These are phyloP conservation scores for Ascoidea tarda DNA, from an alignment of 805 yeast species.

Conservation along the genomic window DNA sequence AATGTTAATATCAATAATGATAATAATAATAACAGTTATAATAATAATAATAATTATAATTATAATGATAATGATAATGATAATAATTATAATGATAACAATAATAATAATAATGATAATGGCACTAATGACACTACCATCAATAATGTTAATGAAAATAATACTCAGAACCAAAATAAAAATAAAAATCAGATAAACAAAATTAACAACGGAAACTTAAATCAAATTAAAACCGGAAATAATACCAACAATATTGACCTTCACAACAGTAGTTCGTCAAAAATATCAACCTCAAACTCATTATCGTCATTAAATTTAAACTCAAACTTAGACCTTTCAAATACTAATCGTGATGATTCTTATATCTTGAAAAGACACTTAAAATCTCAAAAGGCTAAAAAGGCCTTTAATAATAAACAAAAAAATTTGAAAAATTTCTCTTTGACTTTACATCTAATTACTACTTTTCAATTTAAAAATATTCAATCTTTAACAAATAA, in stretches of 20 bases:
- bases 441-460: constrained; percentile 8
- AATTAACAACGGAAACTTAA: too few relatives aligned
- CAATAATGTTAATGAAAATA: too few relatives aligned
- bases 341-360: constrained; percentile 7
- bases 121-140: neutral
- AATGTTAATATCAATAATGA: constrained; percentile 16
- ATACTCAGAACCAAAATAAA: too few relatives aligned
- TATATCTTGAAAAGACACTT: constrained; percentile 5
- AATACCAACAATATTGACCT: too few relatives aligned
- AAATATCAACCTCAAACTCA: too few relatives aligned
- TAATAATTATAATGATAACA: neutral
- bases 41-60: constrained; percentile 8
- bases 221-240: too few relatives aligned
- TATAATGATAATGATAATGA: neutral
- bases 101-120: neutral
- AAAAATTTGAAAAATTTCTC: constrained; percentile 4
- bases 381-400: constrained; percentile 3
- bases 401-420: constrained; percentile 3
- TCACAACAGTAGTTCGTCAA: too few relatives aligned
- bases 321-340: too few relatives aligned
- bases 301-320: too few relatives aligned
- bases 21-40: constrained; percentile 13
- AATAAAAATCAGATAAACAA: too few relatives aligned
- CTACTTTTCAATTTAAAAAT: constrained; percentile 7
- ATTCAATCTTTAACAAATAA: constrained; percentile 7